These are phyloP conservation scores for Pythium rhizo-oryzae DNA, from an alignment of 352 stramenopile genomes.

Conservation along the genomic window DNA sequence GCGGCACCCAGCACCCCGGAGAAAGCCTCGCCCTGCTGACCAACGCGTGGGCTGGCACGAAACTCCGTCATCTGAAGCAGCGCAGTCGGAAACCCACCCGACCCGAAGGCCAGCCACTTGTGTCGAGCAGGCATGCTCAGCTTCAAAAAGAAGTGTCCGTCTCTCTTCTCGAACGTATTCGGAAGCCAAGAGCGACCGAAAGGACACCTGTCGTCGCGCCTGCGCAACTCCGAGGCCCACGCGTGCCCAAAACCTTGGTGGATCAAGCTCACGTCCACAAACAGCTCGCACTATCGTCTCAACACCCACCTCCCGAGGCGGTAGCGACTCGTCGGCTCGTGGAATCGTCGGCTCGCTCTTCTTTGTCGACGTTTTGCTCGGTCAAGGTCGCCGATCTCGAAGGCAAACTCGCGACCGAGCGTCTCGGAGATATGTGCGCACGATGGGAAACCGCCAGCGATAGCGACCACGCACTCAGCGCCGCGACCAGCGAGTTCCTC, in stretches of 20 bases:
- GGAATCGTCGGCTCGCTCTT: background rate
- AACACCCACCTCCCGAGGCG: background rate
- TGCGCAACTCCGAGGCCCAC: background rate
- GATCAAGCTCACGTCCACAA: constrained; percentile 11
- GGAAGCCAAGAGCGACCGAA: background rate
- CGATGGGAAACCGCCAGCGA: constrained; percentile 7
- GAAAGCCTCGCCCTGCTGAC: background rate
- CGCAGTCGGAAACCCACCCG: background rate
- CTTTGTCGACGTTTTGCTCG: constrained; percentile 22
- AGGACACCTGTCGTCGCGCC: background rate
- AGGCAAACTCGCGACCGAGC: constrained; percentile 20
- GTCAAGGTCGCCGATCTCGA: constrained; percentile 23
- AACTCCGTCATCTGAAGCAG: background rate
- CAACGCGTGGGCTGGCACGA: background rate
- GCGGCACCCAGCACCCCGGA: background rate
- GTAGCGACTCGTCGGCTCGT: too few species aligned
- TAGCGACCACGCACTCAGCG: background rate
- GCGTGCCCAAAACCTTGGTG: background rate
- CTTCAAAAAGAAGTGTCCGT: background rate
- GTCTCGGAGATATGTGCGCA: constrained; percentile 12
- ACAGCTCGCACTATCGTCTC: constrained; percentile 9
- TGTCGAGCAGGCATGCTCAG: background rate
- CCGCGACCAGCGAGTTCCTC: constrained; percentile 23
- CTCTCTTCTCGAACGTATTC: background rate
- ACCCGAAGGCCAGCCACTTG: background rate